Evolutionary conservation across 352 stramenopile species (phyloP).

Genomic region (Phytophthora citrophthora): DNA sequence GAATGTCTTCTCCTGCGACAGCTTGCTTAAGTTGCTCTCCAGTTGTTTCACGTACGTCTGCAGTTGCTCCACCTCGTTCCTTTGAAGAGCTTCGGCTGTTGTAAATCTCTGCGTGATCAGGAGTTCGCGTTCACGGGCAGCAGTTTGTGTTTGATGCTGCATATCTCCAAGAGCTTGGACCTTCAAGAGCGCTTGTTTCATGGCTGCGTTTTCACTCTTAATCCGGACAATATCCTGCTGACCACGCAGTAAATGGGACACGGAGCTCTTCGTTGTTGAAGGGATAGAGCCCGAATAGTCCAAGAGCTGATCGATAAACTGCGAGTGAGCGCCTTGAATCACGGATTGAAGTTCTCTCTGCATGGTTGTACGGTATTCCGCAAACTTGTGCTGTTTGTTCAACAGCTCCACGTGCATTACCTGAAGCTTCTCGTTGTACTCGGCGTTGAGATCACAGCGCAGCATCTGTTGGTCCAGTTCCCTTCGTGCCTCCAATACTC

Average conservation of each 20-base stretch:
- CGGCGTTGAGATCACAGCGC: conserved; percentile 48
- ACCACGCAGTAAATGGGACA: conserved; percentile 52
- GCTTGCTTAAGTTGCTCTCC: conserved; percentile 50
- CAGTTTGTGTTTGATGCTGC: conserved; percentile 55
- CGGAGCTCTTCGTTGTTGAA: conserved; percentile 56
- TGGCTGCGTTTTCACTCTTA: conserved; percentile 65
- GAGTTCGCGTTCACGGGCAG: conserved; percentile 47
- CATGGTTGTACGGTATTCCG: conserved; percentile 62
- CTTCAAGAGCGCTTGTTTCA: conserved; percentile 76
- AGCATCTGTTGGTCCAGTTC: conserved; percentile 52
- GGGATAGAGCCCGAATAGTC: conserved; percentile 60
- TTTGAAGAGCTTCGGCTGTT: conserved; percentile 40
- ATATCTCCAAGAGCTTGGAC: conserved; percentile 70
- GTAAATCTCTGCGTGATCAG: conserved; percentile 44
- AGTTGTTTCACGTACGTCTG: conserved; percentile 57
- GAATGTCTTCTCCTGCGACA: conserved; percentile 57
- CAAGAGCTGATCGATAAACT: conserved; percentile 64
- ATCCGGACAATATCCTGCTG: conserved; percentile 50
- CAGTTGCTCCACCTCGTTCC: conserved; percentile 53
- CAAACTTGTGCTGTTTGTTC: conserved; percentile 67
- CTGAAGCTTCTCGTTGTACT: conserved; percentile 67
- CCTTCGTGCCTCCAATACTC: conserved; percentile 27
- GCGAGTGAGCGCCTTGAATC: conserved; percentile 58
- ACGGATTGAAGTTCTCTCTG: conserved; percentile 67
- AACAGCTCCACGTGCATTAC: conserved; percentile 60